Evolutionary conservation across 2,329 filamentous ascomycete species (phyloP), one percentile per base, ranked within the genome.

Genomic region (Paracoccidioides lutzii): DNA sequence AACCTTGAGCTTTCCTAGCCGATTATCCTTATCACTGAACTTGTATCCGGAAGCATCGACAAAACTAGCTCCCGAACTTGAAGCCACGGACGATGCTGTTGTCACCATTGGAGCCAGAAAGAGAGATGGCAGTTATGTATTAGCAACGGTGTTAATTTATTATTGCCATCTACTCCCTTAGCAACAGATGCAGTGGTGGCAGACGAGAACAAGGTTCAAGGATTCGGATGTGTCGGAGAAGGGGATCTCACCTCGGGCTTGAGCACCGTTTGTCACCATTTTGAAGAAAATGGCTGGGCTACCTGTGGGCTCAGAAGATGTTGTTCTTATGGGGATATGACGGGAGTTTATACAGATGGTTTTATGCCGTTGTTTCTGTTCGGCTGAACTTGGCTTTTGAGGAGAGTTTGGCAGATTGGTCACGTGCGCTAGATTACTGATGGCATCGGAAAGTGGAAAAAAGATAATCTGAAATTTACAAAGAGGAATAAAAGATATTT

Each of bases 31-130:
- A 58, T 74, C 71, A 4, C 69, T 69, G 56, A 72, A 74, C 59
- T 73, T 73, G 62, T 71, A 75, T 53, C 73, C 73, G 5, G 73
- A 73, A 10, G 73, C 72, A 65, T 72, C 69, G 46, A 75, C 68
- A 52, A 75, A 64, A 58, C 67, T 73, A 15, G 58, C 52, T 53
- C 67, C 69, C 4, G 65, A 63, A 55, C 60, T 63, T 30, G 63
- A 63, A 38, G 63, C 63, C 52, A 61, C 64, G n/a, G 65, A 64
- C 28, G 62, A 61, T 35, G 62, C 65, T 68, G 49, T 48, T 38
- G 30, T 45, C n/a, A 30, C 52, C 41, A 37, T 45, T 37, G 37
- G 37, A 49, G 3, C 32, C 46, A n/a, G 33, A 49, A 49, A 33
- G 33, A 15, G 14, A 9, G 32, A 22, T 32, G 30, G 41, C 40